Base-by-base conservation (phyloP, 805 yeast genomes). In the Groenewaldozyma tartarivorans region DNA sequence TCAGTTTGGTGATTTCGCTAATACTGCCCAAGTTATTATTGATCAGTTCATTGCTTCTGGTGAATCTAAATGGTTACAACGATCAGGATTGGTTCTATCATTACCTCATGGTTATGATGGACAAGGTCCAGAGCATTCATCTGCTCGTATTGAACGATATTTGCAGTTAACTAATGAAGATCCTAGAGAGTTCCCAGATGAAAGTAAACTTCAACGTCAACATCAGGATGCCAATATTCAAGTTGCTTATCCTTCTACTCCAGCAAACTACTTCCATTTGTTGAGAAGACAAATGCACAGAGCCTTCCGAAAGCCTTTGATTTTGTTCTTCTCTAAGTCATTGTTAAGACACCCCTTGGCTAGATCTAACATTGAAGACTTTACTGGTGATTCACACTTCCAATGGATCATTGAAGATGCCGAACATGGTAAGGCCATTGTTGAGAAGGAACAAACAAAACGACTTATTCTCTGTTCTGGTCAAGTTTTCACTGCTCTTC, bases 31-130 rank as follows among this genome's bases (percentile, higher is more conserved):
- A 72, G 97, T 92, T 49, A 83, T 92, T 54, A 74, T 85, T 54
- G 99, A 92, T 66, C 98, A 92, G 72, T 92, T 92, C 63, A 76
- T 92, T 60, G 83, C 96, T 35, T 85, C 88, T 61, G 98, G 94
- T 63, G 99, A 92, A 71, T 77, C 88, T 52, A 92, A 92, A 71
- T 92, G 99, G 99, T 83, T 85, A 63, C 98, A 92, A 74, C 83
- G 99, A 69, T 85, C 96, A 11, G 99, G 99, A 63, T 62, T 92
- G 45, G 95, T 92, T 30, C 68, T 92, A 54, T 85, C 96, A 3
- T 74, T 92, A 66, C 99, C 99, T 44, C 99, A 92, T 63, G 99
- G 99, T 70, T 92, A 88, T 64, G 99, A 92, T 63, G 99, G 99
- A 52, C 98, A 92, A 72, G 99, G 99, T 58, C 97, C 99, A 51